Conservation (phyloP, 768 basidiomycete genomes). For the Pisolithus orientalis region DNA sequence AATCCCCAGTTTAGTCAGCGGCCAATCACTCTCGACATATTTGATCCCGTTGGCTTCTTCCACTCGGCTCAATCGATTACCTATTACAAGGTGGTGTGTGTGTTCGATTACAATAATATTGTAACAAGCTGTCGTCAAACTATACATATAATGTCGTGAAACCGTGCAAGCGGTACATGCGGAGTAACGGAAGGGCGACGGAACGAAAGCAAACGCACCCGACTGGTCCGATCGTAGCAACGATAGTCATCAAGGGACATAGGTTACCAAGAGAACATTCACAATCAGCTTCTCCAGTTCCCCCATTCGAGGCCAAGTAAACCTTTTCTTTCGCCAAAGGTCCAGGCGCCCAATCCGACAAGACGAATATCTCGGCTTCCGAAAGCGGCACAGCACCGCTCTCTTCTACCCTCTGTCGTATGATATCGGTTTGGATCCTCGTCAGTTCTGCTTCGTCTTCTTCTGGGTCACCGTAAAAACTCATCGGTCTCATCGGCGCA, state of each 20-base stretch:
- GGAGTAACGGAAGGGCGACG: neutral
- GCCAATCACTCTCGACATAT: constrained; percentile 1
- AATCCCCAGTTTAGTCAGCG: constrained; percentile 5
- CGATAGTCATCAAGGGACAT: constrained; percentile 43
- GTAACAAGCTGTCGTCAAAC: neutral
- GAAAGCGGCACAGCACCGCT: constrained; percentile 61
- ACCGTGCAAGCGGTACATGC: neutral
- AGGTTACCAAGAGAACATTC: constrained; percentile 68
- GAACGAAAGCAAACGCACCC: neutral
- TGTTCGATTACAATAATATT: neutral
- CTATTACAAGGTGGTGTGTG: neutral
- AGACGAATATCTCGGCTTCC: constrained; percentile 55
- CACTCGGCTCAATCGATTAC: neutral
- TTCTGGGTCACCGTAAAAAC: constrained; percentile 33
- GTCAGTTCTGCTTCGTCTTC: constrained; percentile 31
- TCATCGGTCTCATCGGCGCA: constrained; percentile 40
- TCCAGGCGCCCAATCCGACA: constrained; percentile 48
- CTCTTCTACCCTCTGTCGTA: constrained; percentile 54
- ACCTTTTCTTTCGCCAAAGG: constrained; percentile 60
- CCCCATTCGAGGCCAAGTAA: constrained; percentile 55
- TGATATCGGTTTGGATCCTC: constrained; percentile 25
- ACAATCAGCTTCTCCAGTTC: constrained; percentile 70
- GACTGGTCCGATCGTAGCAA: neutral
- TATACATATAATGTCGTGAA: no score
- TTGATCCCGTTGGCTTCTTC: neutral